phyloP scores from a whole-genome alignment of 116 monocot genomes.

The Zostera marina region DNA sequence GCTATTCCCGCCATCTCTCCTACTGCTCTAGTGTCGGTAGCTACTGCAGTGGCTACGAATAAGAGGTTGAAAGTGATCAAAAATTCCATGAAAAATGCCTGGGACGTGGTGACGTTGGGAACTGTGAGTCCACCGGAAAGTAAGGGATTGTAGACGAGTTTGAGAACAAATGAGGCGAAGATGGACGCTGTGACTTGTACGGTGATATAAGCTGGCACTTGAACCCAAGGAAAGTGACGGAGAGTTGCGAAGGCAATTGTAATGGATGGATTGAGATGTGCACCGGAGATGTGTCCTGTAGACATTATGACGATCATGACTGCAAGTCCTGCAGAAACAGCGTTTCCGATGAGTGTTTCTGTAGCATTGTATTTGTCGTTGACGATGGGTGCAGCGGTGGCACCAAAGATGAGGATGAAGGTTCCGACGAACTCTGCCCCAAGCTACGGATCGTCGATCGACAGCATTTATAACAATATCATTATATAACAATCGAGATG shows the following conservation, averaged over 20 bases:
- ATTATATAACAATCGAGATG: too few species aligned
- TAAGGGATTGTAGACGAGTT: constrained; percentile 57
- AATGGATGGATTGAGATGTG: constrained; percentile 77
- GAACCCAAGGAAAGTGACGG: constrained; percentile 83
- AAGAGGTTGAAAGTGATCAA: constrained; percentile 61
- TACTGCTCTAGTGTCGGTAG: constrained; percentile 75
- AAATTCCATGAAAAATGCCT: constrained; percentile 71
- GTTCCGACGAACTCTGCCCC: constrained; percentile 81
- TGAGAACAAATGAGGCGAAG: constrained; percentile 66
- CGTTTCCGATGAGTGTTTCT: constrained; percentile 53
- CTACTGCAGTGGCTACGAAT: constrained; percentile 85
- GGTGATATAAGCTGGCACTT: constrained; percentile 64
- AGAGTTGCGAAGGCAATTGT: constrained; percentile 72
- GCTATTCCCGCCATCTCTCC: constrained; percentile 92
- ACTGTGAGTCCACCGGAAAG: constrained; percentile 76
- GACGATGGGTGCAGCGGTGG: constrained; percentile 64
- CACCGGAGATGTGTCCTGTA: constrained; percentile 88
- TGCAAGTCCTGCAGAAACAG: constrained; percentile 55
- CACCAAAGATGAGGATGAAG: constrained; percentile 79
- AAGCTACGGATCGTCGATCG: too few species aligned
- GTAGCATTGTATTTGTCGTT: constrained; percentile 68
- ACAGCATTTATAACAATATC: too few species aligned
- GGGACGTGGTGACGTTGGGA: constrained; percentile 38
- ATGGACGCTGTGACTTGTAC: constrained; percentile 62
- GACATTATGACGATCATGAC: constrained; percentile 74